These are phyloP conservation scores for Syzygium malaccense DNA, from an alignment of 441 rosid genomes.

Conservation along the genomic window DNA sequence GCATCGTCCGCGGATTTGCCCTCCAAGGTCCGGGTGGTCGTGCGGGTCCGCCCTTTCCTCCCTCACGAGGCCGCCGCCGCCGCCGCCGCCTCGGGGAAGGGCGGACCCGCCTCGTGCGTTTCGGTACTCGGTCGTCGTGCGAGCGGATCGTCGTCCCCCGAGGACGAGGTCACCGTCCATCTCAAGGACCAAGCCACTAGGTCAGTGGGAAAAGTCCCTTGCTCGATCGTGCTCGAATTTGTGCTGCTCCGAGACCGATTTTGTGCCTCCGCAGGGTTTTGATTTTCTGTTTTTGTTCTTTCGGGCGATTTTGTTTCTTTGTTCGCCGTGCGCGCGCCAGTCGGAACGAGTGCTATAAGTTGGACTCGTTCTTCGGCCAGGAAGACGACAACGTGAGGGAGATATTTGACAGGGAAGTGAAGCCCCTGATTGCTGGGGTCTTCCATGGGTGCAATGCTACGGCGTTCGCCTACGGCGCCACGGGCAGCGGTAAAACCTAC, in stretches of 20 bases:
- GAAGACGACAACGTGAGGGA: constrained; percentile 49
- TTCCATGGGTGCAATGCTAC: constrained; percentile 73
- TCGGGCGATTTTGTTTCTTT: not conserved
- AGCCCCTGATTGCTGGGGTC: constrained; percentile 49
- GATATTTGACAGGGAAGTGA: constrained; percentile 70
- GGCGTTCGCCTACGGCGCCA: constrained; percentile 88
- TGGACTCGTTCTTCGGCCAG: constrained; percentile 79
- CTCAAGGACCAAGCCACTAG: constrained; percentile 67
- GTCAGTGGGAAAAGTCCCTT: constrained; percentile 19
- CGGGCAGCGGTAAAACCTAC: constrained; percentile 95
- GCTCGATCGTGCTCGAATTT: not conserved
- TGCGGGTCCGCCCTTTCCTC: constrained; percentile 73
- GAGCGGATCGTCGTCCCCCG: not conserved
- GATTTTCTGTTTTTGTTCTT: not conserved
- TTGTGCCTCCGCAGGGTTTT: not conserved
- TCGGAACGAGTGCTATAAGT: constrained; percentile 63
- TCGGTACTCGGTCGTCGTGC: constrained; percentile 34
- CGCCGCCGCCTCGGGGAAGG: constrained; percentile 20
- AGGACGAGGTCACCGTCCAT: constrained; percentile 48
- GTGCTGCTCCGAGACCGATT: not conserved
- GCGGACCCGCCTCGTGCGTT: constrained; percentile 29
- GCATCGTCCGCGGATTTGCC: not conserved
- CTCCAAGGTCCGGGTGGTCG: constrained; percentile 56
- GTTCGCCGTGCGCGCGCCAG: constrained; percentile 19
- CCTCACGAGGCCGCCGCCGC: constrained; percentile 35